Evolutionary conservation across 257 asterid species (phyloP), one percentile per base, ranked within the genome.

Genomic region (Nicotiana paniculata): DNA sequence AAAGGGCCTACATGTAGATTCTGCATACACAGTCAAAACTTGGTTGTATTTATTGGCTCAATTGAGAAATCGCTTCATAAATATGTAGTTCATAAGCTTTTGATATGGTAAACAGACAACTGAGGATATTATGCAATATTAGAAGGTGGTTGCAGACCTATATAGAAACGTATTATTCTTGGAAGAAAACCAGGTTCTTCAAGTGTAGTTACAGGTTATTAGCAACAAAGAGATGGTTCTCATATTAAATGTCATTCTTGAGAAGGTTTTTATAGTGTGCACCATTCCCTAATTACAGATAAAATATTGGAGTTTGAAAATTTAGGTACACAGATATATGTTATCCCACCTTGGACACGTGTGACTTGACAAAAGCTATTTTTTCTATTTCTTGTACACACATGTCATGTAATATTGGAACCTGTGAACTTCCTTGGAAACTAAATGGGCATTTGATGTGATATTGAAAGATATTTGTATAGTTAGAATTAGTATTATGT

Each of bases 161-260:
- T 72, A 72, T 46, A 72, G 79, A 72, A 72, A 46, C 43, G 79
- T 72, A 37, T 46, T 21, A 46, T 72, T 72, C 79, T 72, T 46
- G 10, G 58, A 39, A 11, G 13, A 70, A 39, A 2, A 69, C 58
- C 58, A 10, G 1, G 26, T 0, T 46, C 39, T 24, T 46, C 79
- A 46, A 72, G 7, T 72, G 21, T 72, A 46, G 21, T 46, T 46
- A 46, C 30, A 72, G 24, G 51, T 46, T 46, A 12, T 72, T 46
- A 72, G 18, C 61, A 46, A 46, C 8, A 24, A 24, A 15, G 33
- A 72, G 79, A 39, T 0, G 24, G 53, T 72, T 72, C 61, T 72
- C 79, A 13, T 24, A 37, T 12, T 72, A 43, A 43, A 46, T 72
- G 13, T 72, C 37, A 46, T 72, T 72, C 24, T 72, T 72, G 59